A percentile compares a stretch with the other conserved stretches of the same genome.
These are phyloP conservation scores for Colletotrichum tropicicola DNA, from an alignment of 2,329 filamentous ascomycete species.

Conservation along the genomic window DNA sequence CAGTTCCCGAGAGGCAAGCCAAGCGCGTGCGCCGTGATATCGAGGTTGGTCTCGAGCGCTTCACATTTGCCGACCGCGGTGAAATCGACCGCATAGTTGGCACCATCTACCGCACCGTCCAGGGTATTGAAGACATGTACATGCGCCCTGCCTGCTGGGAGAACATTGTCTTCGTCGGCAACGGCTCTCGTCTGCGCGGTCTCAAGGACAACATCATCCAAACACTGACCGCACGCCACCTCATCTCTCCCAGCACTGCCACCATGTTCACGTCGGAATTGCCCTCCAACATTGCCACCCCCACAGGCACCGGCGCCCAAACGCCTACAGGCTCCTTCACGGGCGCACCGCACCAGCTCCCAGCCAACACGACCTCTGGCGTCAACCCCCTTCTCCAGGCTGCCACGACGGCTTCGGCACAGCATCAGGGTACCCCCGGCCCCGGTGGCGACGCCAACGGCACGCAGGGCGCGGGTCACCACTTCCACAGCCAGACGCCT, in stretches of 20 bases:
- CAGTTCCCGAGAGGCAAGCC: slow-evolving; percentile 56
- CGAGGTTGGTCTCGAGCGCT: slow-evolving; percentile 81
- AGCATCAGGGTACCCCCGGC: slow-evolving; percentile 43
- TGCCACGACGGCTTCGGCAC: slow-evolving; percentile 76
- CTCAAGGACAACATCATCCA: slow-evolving; percentile 90
- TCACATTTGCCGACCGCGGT: slow-evolving; percentile 71
- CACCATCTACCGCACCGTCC: slow-evolving; percentile 84
- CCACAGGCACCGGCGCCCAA: slow-evolving; percentile 88
- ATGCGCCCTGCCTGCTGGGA: slow-evolving; percentile 93
- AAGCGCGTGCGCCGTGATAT: slow-evolving; percentile 72
- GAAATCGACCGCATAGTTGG: slow-evolving; percentile 87
- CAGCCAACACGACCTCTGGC: slow-evolving; percentile 49
- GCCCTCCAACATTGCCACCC: slow-evolving; percentile 91
- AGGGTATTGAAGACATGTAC: slow-evolving; percentile 83
- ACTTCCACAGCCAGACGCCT: slow-evolving; percentile 76
- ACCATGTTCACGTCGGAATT: slow-evolving; percentile 98
- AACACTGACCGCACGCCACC: slow-evolving; percentile 81
- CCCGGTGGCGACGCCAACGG: slow-evolving; percentile 51
- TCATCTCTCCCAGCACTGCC: slow-evolving; percentile 90
- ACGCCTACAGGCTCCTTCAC: slow-evolving; percentile 77
- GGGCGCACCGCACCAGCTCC: slow-evolving; percentile 63
- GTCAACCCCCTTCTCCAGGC: slow-evolving; percentile 94
- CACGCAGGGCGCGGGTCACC: slow-evolving; percentile 48
- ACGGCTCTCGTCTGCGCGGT: slow-evolving; percentile 77
- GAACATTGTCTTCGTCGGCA: slow-evolving; percentile 89